Conservation (phyloP, 2,329 filamentous ascomycete genomes). For the Penicillium corylophilum region DNA sequence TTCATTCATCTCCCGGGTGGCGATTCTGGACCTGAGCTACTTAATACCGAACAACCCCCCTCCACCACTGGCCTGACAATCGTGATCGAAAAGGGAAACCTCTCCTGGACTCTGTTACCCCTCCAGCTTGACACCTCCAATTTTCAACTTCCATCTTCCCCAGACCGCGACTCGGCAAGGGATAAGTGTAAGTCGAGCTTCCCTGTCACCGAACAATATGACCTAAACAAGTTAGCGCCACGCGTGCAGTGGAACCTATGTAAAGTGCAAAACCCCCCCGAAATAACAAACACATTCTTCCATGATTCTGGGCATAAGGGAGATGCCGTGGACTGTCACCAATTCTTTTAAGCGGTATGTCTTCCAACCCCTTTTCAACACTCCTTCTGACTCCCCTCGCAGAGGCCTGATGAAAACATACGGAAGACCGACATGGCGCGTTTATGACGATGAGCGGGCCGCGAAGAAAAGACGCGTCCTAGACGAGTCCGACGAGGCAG, state of each 20-base stretch:
- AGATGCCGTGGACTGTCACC: conserved; percentile 52
- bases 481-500: conserved; percentile 42
- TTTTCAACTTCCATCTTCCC: no score
- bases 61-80: not conserved
- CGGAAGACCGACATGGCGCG: conserved; percentile 48
- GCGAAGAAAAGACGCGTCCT: conserved; percentile 49
- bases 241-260: conserved; percentile 26
- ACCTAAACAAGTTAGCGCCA: conserved; percentile 30
- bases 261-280: conserved; percentile 18
- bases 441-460: conserved; percentile 47
- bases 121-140: not conserved
- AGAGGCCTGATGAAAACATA: conserved; percentile 53
- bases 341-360: conserved; percentile 51
- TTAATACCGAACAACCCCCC: not conserved
- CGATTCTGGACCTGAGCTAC: conserved; percentile 3
- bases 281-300: conserved; percentile 15
- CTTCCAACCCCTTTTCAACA: conserved; percentile 2
- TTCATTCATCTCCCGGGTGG: conserved; percentile 2
- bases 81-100: not conserved
- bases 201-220: conserved; percentile 23
- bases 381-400: conserved; percentile 7
- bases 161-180: conserved; percentile 1
- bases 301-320: conserved; percentile 19
- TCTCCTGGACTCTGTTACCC: not conserved
- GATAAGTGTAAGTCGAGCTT: conserved; percentile 3